Evolutionary conservation across 1,139 yeast genomes (phyloP), one percentile per base, ranked within the genome.

Genomic region (Zygosaccharomyces sapae): DNA sequence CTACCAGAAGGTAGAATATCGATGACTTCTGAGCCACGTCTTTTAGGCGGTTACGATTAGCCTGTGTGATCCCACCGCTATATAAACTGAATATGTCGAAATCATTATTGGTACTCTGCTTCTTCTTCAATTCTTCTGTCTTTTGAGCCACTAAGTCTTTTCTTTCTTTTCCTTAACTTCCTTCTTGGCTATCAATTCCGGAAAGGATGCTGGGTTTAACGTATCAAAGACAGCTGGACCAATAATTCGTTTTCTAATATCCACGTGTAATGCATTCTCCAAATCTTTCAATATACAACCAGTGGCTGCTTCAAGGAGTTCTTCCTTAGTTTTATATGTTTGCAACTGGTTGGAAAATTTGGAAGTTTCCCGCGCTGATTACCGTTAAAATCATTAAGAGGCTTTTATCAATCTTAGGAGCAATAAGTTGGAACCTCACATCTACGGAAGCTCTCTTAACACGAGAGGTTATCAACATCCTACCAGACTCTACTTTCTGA

Each of bases 211-310:
- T 40, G 80, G 83, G 50, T 77, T 76, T 53, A 88, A 71, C 16
- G 77, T 69, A 30, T 82, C 84, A 46, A 85, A 72, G 13, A 88
- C 77, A 1, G 76, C 74, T 0, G 95, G 90, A 0, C 88, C 90
- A 31, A 86, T 76, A 4, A 86, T 70, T 54, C 89, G 77, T 58
- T 83, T 92, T 57, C 87, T 73, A 31, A 88, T 77, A 66, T 88
- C 96, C 52, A 84, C 83, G 33, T 81, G 70, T 44, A 88, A 66
- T 45, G 83, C 80, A 4, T 73, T 70, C 53, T 79, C 79, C 46
- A 88, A 74, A 53, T 88, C 96, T 49, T 77, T 77, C 31, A 81
- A 65, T 38, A 88, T 70, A 52, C 77, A 69, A 37, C 75, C 71
- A 1, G 79, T 71, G 0, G 95, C 85, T 47, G 82, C 87, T 30